Percentiles rank a stretch among this genome's conserved stretches.
phyloP scores from a whole-genome alignment of 140 eudicot genomes.

The Anethum foeniculum region DNA sequence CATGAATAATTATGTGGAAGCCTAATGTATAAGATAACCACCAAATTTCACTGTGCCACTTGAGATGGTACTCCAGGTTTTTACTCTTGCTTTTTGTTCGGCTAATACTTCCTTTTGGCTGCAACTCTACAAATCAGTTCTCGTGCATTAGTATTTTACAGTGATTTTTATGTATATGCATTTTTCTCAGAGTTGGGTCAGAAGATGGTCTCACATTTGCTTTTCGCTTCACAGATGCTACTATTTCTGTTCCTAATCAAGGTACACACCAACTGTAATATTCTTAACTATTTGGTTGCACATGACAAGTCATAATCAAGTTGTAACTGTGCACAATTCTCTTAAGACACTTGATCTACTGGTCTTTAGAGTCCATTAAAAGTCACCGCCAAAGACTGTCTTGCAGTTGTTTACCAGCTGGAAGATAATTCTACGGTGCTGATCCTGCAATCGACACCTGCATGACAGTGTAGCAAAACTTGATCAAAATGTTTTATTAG shows the following conservation, averaged over 20 bases:
- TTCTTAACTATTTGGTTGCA: background rate
- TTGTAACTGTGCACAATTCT: background rate
- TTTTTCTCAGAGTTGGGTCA: slow-evolving; percentile 53
- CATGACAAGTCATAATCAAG: background rate
- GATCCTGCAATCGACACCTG: background rate
- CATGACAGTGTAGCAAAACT: background rate
- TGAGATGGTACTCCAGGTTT: background rate
- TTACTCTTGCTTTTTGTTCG: background rate
- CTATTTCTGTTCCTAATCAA: slow-evolving; percentile 54
- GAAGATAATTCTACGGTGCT: background rate
- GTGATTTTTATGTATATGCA: background rate
- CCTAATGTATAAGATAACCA: background rate
- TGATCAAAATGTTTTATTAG: background rate
- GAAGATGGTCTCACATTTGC: slow-evolving; percentile 95
- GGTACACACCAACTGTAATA: slow-evolving; percentile 37
- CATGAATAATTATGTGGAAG: no score
- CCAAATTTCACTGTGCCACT: background rate
- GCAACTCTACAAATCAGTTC: background rate
- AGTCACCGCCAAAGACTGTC: background rate
- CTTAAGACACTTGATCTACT: background rate
- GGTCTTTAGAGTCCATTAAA: background rate
- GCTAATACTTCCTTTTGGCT: background rate
- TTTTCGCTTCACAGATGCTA: slow-evolving; percentile 90
- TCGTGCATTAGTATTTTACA: background rate
- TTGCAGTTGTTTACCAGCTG: background rate